Base-by-base conservation (phyloP, 2,329 filamentous ascomycete genomes). In the Monosporascus sp. region DNA sequence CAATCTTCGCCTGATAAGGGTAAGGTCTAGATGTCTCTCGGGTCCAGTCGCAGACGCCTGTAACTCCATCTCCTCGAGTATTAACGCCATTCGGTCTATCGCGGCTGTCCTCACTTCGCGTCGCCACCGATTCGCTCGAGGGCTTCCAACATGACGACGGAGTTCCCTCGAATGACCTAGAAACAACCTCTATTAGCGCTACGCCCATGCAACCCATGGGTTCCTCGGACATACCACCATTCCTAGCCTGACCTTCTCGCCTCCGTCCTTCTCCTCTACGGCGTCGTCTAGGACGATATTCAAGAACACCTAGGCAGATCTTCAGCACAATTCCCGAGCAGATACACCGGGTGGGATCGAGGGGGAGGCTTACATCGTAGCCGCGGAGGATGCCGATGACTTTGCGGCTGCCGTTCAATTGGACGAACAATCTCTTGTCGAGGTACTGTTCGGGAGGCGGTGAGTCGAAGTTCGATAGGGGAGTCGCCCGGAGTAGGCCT, bases 251-350 rank as follows among this genome's bases (percentile, higher is more conserved):
- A 89, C 85, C 75, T 96, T 97, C 76, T 96, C 91, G 55, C 91
- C 91, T 57, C 89, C 89, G 20, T 88, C 81, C 73, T 95, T 96
- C 78, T 97, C 92, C 72, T 99, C 94, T 47, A 96, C 85, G 20
- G 94, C 93, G 65, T 99, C 94, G 72, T 99, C 95, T 24, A 99
- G 83, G 44, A 99, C 94, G 68, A 99, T 91, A 76, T 99, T 99
- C 68, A 99, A 79, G 77, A 97, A 99, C 58, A 97, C 92, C 93
- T 97, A 61, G 22, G 14, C 5, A 5, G 18, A 20, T 1, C 18
- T 41, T 65, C 50, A 72, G 64, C 59, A 49, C 37, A 5, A 18
- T 26, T 20, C 37, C 31, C n/a, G 35, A 17, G 22, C 5, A 47
- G 8, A 7, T 28, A 9, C 7, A 37, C 5, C 15, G 11, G 31